phyloP scores from a whole-genome alignment of 768 basidiomycete species.

The Xerocomellus chrysenteron region DNA sequence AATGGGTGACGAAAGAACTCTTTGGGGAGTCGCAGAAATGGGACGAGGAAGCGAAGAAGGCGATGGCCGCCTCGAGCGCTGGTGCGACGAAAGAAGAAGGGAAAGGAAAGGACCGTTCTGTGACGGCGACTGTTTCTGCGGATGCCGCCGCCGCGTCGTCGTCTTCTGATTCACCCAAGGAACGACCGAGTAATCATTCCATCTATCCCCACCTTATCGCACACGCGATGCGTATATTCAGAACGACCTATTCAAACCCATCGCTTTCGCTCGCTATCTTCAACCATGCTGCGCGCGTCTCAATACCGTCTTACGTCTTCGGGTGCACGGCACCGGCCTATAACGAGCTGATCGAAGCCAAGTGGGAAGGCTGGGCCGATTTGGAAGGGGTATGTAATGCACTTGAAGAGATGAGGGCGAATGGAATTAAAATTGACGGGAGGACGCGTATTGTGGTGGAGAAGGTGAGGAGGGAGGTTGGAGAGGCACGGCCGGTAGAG shows the following conservation, averaged over 20 bases:
- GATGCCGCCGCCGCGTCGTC: not conserved
- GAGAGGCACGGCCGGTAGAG: slow-evolving; percentile 50
- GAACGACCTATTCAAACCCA: slow-evolving; percentile 77
- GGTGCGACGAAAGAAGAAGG: not conserved
- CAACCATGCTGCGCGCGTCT: slow-evolving; percentile 70
- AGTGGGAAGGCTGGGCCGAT: slow-evolving; percentile 84
- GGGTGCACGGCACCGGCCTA: slow-evolving; percentile 89
- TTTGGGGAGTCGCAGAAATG: slow-evolving; percentile 59
- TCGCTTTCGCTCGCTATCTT: slow-evolving; percentile 82
- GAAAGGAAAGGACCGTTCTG: not conserved
- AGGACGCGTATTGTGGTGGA: slow-evolving; percentile 64
- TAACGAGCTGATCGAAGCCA: slow-evolving; percentile 84
- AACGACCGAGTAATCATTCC: slow-evolving; percentile 51
- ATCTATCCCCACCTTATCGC: slow-evolving; percentile 77
- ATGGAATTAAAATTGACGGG: slow-evolving; percentile 67
- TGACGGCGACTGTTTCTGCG: not conserved
- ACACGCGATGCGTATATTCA: slow-evolving; percentile 72
- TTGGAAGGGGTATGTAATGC: slow-evolving; percentile 69
- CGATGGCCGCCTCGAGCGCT: slow-evolving; percentile 27
- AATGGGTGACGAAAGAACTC: slow-evolving; percentile 69
- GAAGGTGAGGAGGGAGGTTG: slow-evolving; percentile 60
- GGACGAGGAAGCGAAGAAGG: slow-evolving; percentile 45
- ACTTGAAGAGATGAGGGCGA: slow-evolving; percentile 78
- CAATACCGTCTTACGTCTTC: slow-evolving; percentile 79
- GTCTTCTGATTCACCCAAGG: not conserved